phyloP scores from a whole-genome alignment of 2,329 filamentous ascomycete genomes.

The Cladorrhinum sp. region DNA sequence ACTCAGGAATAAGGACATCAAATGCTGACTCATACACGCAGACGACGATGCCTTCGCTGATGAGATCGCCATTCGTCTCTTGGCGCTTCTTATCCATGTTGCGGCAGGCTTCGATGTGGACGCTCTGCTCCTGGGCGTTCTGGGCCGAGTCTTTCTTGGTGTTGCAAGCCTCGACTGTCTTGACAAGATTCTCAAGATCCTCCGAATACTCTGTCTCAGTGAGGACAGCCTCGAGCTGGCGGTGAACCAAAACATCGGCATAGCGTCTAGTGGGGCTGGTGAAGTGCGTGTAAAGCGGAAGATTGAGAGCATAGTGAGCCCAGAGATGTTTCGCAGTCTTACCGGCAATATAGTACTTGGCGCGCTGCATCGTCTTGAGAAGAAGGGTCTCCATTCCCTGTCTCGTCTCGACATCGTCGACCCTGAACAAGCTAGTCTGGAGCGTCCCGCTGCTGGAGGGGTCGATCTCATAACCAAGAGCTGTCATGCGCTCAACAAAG shows the following conservation, averaged over 20 bases:
- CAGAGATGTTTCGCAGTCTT: conserved; percentile 75
- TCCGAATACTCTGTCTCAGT: conserved; percentile 85
- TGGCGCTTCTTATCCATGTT: conserved; percentile 90
- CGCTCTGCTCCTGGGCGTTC: conserved; percentile 96
- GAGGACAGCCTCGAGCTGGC: conserved; percentile 83
- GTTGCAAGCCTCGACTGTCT: conserved; percentile 94
- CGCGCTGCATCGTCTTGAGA: conserved; percentile 92
- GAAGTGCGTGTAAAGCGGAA: conserved; percentile 95
- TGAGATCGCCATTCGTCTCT: conserved; percentile 83
- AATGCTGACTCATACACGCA: conserved; percentile 99
- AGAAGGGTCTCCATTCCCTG: conserved; percentile 98
- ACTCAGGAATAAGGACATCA: conserved; percentile 95
- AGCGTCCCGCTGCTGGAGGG: conserved; percentile 83
- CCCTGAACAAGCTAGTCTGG: conserved; percentile 92
- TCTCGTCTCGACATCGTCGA: conserved; percentile 82
- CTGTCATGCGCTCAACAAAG: conserved; percentile 89
- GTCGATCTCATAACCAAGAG: conserved; percentile 86
- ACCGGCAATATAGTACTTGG: conserved; percentile 87
- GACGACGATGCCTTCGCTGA: conserved; percentile 92
- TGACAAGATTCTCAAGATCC: conserved; percentile 81
- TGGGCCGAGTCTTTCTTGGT: conserved; percentile 99
- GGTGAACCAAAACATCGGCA: conserved; percentile 91
- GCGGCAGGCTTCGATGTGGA: conserved; percentile 96
- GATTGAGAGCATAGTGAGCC: conserved; percentile 87
- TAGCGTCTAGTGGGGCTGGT: conserved; percentile 94